These are phyloP conservation scores for Iberis pinnata DNA, from an alignment of 345 rosid species.

Conservation along the genomic window DNA sequence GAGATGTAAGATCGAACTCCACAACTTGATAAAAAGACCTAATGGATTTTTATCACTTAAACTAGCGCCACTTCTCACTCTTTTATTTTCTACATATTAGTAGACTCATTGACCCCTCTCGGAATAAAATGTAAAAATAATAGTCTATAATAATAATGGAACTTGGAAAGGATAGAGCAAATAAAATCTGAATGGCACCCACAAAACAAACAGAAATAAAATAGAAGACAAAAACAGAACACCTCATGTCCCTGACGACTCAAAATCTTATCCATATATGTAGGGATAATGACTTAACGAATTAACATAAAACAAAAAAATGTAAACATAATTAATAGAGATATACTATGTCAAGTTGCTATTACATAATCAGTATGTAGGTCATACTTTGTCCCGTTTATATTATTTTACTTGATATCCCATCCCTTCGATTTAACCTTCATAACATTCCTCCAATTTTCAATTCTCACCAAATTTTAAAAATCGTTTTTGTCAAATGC, in stretches of 20 bases:
- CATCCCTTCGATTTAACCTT: conserved; percentile 6
- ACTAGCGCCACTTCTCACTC: too few species aligned
- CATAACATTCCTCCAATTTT: background rate
- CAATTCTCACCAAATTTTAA: too few species aligned
- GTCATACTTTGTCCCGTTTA: conserved; percentile 23
- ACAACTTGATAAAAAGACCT: too few species aligned
- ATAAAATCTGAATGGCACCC: conserved; percentile 29
- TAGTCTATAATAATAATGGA: too few species aligned
- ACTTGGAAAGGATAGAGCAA: conserved; percentile 26
- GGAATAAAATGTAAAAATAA: too few species aligned
- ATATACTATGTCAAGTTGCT: conserved; percentile 28
- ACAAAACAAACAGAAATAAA: conserved; percentile 24
- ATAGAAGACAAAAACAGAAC: conserved; percentile 30
- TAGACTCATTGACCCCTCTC: too few species aligned
- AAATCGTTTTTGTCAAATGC: too few species aligned
- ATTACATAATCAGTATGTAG: conserved; percentile 27
- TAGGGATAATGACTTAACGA: conserved; percentile 8
- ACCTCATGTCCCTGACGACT: conserved; percentile 25
- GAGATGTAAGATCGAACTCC: too few species aligned
- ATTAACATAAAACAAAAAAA: conserved; percentile 13
- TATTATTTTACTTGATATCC: conserved; percentile 18
- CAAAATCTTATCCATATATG: conserved; percentile 26
- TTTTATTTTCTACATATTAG: too few species aligned
- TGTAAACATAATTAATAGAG: conserved; percentile 22
- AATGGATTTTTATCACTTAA: too few species aligned